phyloP scores from a whole-genome alignment of 1,284 basidiomycete genomes.

The Cronartium quercuum region DNA sequence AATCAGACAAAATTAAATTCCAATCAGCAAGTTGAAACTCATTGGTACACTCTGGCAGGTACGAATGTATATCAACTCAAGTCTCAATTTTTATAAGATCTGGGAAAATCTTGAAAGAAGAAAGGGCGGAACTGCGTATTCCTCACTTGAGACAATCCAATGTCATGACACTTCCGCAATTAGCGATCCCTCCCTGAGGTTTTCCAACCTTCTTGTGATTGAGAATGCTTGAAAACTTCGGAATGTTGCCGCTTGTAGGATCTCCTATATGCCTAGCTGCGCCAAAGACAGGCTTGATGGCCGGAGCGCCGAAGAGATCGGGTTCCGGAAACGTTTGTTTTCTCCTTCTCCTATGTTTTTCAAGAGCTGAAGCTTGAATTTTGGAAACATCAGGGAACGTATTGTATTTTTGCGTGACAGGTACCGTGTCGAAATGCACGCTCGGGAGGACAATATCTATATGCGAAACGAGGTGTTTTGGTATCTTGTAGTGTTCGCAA shows the following conservation, averaged over 20 bases:
- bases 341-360: slow-evolving; percentile 42
- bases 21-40: neutral
- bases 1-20: neutral
- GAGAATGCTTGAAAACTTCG: slow-evolving; percentile 20
- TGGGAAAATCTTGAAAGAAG: neutral
- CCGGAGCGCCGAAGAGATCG: slow-evolving; percentile 3
- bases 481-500: slow-evolving; percentile 61
- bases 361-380: slow-evolving; percentile 41
- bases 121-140: neutral
- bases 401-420: slow-evolving; percentile 45
- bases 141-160: slow-evolving; percentile 31
- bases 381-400: slow-evolving; percentile 49
- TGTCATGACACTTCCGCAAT: slow-evolving; percentile 25
- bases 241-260: slow-evolving; percentile 35
- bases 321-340: slow-evolving; percentile 41
- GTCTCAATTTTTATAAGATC: neutral
- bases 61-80: neutral
- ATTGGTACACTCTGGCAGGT: neutral
- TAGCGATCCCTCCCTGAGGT: slow-evolving; percentile 4
- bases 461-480: slow-evolving; percentile 59
- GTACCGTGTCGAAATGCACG: slow-evolving; percentile 57
- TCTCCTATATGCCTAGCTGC: slow-evolving; percentile 28
- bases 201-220: slow-evolving; percentile 15
- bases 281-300: slow-evolving; percentile 18
- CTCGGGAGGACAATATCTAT: slow-evolving; percentile 68